These are phyloP conservation scores for Aspergillus sp. DNA, from an alignment of 2,329 filamentous ascomycete genomes.

Conservation along the genomic window DNA sequence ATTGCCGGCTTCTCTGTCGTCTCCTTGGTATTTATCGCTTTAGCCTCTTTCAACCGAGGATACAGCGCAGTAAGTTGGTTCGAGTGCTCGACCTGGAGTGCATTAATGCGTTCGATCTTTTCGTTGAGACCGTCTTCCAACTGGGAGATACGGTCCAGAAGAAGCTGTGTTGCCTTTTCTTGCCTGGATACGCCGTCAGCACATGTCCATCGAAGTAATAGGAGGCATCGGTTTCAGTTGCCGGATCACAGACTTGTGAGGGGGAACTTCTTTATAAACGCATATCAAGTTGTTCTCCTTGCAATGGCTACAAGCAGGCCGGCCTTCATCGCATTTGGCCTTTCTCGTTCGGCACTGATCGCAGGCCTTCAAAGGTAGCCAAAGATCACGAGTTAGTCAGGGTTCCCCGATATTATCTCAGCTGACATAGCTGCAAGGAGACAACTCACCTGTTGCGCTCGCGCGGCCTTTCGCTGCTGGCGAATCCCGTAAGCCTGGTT, in stretches of 20 bases:
- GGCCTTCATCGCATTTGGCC: constrained; percentile 86
- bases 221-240: background rate
- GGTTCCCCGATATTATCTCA: background rate
- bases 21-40: constrained; percentile 8
- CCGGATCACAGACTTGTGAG: constrained; percentile 71
- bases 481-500: constrained; percentile 35
- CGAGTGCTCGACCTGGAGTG: constrained; percentile 23
- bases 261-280: constrained; percentile 86
- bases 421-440: background rate
- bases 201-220: background rate
- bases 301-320: constrained; percentile 80
- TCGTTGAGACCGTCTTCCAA: constrained; percentile 35
- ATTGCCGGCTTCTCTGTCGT: constrained; percentile 16
- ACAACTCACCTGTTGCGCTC: constrained; percentile 41
- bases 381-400: constrained; percentile 12
- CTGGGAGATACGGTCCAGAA: constrained; percentile 38
- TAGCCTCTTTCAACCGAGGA: constrained; percentile 4
- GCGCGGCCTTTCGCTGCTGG: constrained; percentile 42
- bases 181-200: constrained; percentile 32
- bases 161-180: constrained; percentile 42
- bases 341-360: constrained; percentile 85
- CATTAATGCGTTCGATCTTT: constrained; percentile 22
- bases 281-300: constrained; percentile 82
- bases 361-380: constrained; percentile 66
- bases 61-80: constrained; percentile 14